phyloP scores from a whole-genome alignment of 2,329 filamentous ascomycete species.

The Mollisia scopiformis region DNA sequence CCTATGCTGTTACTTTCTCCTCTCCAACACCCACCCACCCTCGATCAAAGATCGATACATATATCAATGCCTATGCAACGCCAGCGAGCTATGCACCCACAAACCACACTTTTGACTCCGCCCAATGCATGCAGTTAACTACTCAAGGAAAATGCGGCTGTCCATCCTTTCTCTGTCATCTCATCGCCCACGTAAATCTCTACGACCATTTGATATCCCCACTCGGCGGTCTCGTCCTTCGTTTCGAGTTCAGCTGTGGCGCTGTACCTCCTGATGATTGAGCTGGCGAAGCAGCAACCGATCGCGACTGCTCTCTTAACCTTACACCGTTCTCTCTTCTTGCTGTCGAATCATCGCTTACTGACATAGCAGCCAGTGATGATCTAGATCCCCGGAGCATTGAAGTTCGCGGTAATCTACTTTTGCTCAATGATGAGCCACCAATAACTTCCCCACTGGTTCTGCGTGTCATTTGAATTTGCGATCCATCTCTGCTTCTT shows the following conservation, averaged over 20 bases:
- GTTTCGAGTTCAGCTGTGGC: constrained; percentile 33
- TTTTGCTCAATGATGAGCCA: constrained; percentile 30
- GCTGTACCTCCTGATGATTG: constrained; percentile 22
- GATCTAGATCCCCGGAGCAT: constrained; percentile 34
- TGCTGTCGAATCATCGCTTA: constrained; percentile 23
- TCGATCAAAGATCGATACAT: neutral
- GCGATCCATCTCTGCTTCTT: constrained; percentile 31
- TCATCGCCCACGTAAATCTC: constrained; percentile 11
- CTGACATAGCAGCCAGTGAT: constrained; percentile 30
- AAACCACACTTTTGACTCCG: constrained; percentile 11
- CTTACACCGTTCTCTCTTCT: constrained; percentile 25
- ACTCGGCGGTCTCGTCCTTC: constrained; percentile 34
- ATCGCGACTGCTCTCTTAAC: constrained; percentile 27
- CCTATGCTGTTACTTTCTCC: neutral
- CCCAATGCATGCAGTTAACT: constrained; percentile 17
- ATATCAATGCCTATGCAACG: neutral
- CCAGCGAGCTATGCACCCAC: constrained; percentile 16
- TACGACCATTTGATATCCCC: constrained; percentile 39
- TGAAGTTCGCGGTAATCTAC: constrained; percentile 36
- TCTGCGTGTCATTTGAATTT: constrained; percentile 26
- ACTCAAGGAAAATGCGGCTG: constrained; percentile 2
- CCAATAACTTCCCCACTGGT: constrained; percentile 31
- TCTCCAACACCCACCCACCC: neutral
- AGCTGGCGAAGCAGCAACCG: constrained; percentile 16
- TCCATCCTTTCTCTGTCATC: neutral